Percentiles rank a stretch among this genome's conserved stretches.
These are phyloP conservation scores for Castanospermum australe DNA, from an alignment of 306 rosid genomes.

Conservation along the genomic window DNA sequence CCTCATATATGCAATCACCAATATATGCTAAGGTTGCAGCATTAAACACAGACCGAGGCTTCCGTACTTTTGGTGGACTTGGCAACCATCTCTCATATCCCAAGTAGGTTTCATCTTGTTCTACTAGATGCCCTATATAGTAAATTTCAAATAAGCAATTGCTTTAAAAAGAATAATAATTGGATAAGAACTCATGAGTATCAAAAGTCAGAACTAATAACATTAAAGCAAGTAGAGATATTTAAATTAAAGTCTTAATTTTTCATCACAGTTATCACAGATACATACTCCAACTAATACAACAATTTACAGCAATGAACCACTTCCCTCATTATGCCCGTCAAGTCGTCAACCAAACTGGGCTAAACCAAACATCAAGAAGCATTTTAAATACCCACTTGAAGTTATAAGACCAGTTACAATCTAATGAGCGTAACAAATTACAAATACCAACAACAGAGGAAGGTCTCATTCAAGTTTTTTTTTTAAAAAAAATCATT, in stretches of 20 bases:
- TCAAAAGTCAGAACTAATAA: too few species aligned
- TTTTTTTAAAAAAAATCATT: too few species aligned
- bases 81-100: constrained; percentile 90
- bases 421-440: too few species aligned
- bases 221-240: too few species aligned
- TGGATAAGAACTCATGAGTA: too few species aligned
- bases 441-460: too few species aligned
- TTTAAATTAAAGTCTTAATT: too few species aligned
- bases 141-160: background rate
- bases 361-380: background rate
- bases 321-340: background rate
- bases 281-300: too few species aligned
- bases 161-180: too few species aligned
- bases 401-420: too few species aligned
- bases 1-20: constrained; percentile 93
- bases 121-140: constrained; percentile 24
- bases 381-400: background rate
- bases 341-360: background rate
- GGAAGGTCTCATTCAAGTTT: too few species aligned
- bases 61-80: constrained; percentile 73
- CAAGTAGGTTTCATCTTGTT: constrained; percentile 49
- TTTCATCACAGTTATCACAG: too few species aligned
- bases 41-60: constrained; percentile 77
- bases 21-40: constrained; percentile 82
- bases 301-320: background rate